Base-by-base conservation (phyloP, 225 moss, liverwort and hornwort genomes). In the Straminergon stramineum region DNA sequence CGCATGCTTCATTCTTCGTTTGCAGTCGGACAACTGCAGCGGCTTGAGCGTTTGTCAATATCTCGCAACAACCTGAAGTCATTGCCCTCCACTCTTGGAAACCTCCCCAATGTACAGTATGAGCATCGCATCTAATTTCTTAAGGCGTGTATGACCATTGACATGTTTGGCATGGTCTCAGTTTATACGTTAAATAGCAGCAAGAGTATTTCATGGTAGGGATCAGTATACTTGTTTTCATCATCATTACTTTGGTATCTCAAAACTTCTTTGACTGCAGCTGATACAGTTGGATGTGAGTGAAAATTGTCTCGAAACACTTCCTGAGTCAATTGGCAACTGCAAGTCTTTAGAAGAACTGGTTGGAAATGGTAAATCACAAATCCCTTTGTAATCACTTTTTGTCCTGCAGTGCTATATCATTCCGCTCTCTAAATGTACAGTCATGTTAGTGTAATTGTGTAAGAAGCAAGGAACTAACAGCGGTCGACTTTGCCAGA, bases 271-370 rank as follows among this genome's bases (percentile, higher is more conserved):
- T 87, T 63, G 55, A 37, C 58, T 90, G 78, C 91, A 95, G 95
- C 75, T 95, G 87, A 90, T 92, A 84, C 94, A 90, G 58, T 85
- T 95, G 90, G 90, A 95, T 89, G 92, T 95, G 82, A 93, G 94
- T 75, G 83, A 83, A 88, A 95, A 95, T 67, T 73, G 79, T 52
- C 86, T 95, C 22, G 93, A 92, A 89, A 37, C 89, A 51, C 88
- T 95, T 84, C 94, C 95, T 17, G 93, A 89, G 68, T 91, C 93
- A 67, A 90, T 94, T 68, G 95, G 95, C 85, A 94, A 91, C 85
- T 95, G 95, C 92, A 91, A 89, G 82, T 95, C 93, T 62, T 88
- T 95, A 82, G 95, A 95, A 89, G 94, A 95, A 85, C 89, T 95
- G 73, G 20, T 94, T 84, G 95, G 89, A 67, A 95, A 91, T 84